phyloP scores from a whole-genome alignment of 108 stramenopile species.

The Nitzschia sp. region DNA sequence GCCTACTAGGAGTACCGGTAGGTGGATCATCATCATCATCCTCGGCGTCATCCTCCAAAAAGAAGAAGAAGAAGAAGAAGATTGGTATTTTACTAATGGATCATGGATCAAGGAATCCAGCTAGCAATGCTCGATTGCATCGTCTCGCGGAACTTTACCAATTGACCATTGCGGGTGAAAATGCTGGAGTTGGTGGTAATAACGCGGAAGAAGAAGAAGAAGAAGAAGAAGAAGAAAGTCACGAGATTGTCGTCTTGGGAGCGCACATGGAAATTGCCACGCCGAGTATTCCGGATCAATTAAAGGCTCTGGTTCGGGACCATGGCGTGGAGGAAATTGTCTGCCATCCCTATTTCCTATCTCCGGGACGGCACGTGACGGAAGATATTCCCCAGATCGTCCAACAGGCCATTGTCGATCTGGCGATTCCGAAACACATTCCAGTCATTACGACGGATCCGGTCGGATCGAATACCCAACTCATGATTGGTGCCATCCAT shows the following conservation, averaged over 20 bases:
- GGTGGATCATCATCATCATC: too few species aligned
- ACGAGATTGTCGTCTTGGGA: constrained; percentile 51
- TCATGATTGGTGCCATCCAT: constrained; percentile 60
- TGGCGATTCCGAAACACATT: constrained; percentile 39
- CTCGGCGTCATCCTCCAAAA: background rate
- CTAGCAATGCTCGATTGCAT: constrained; percentile 78
- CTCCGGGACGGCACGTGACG: constrained; percentile 84
- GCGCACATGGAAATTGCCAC: constrained; percentile 94
- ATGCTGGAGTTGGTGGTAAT: background rate
- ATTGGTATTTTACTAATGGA: constrained; percentile 90
- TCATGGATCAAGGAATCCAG: constrained; percentile 81
- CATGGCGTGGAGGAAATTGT: constrained; percentile 67
- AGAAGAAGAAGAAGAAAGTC: constrained; percentile 5
- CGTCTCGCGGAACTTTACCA: constrained; percentile 74
- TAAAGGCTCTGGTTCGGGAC: constrained; percentile 59
- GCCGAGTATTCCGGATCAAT: constrained; percentile 75
- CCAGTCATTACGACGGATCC: constrained; percentile 51
- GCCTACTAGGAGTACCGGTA: too few species aligned
- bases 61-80: constrained; percentile 22
- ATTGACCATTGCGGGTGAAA: constrained; percentile 17
- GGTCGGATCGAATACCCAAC: constrained; percentile 48
- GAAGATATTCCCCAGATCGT: constrained; percentile 88
- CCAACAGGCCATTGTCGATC: constrained; percentile 55
- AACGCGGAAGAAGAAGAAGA: background rate
- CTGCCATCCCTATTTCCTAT: constrained; percentile 92